Conservation (phyloP, 345 rosid species). For the Eucalyptus victrix region DNA sequence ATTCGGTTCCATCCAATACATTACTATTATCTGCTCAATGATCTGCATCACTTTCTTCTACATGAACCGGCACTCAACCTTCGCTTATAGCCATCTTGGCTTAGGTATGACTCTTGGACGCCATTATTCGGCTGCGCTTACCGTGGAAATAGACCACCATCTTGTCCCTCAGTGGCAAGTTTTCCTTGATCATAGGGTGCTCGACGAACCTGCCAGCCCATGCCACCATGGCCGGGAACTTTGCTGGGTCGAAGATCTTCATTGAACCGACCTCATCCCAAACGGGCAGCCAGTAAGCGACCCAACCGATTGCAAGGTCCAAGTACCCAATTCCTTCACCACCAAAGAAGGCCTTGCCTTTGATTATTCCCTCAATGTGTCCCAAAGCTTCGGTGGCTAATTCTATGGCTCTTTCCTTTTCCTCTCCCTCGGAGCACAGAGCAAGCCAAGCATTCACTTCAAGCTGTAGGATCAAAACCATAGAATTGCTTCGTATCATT, state of each 20-base stretch:
- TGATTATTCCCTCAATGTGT: constrained; percentile 10
- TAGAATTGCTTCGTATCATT: background rate
- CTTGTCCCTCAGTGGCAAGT: constrained; percentile 9
- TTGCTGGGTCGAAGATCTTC: background rate
- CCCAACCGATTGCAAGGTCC: constrained; percentile 16
- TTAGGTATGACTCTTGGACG: background rate
- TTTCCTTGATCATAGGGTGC: constrained; percentile 8
- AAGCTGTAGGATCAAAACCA: background rate
- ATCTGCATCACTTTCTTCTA: background rate
- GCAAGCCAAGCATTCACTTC: background rate
- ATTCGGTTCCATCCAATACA: background rate
- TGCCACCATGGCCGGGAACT: constrained; percentile 4
- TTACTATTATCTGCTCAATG: background rate
- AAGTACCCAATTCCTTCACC: constrained; percentile 17
- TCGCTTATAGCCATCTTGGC: background rate
- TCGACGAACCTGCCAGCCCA: constrained; percentile 10
- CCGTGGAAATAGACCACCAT: background rate
- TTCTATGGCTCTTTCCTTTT: background rate
- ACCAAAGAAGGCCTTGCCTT: constrained; percentile 8
- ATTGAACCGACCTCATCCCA: constrained; percentile 13
- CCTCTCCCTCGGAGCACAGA: background rate
- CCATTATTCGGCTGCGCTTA: background rate
- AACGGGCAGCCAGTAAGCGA: constrained; percentile 7
- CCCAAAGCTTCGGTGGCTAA: constrained; percentile 1
- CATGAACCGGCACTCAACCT: background rate